Evolutionary conservation across 768 basidiomycete genomes (phyloP), one percentile per base, ranked within the genome.

Genomic region (Xerocomellus chrysenteron): DNA sequence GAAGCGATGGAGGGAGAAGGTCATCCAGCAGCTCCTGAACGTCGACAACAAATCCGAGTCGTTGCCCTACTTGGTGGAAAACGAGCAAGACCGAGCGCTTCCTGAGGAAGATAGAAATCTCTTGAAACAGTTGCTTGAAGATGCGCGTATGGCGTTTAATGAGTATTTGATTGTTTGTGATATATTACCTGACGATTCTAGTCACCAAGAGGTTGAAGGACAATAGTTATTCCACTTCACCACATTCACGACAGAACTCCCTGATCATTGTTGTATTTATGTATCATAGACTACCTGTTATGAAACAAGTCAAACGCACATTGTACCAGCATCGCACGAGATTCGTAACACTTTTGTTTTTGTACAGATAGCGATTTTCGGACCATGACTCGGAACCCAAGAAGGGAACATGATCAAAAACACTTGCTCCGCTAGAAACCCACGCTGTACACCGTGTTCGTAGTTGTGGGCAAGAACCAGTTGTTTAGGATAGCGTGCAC

Each of bases 381-480:
- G 28, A 57, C 21, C 33, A 36, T 8, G 33, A 33, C 48, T 17
- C 12, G 9, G 37, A 14, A 37, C 17, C 32, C 21, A 24, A 9
- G 9, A 47, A 44, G 37, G 14, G 6, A 43, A 16, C n/a, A 30
- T 40, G 26, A 11, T 21, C 14, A 36, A 32, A 47, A 30, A 35
- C 4, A 26, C 7, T 14, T 16, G 4, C 17, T 37, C 37, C 46
- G 21, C 58, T 64, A 73, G 30, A 71, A 69, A 30, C 53, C 57
- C 45, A 71, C 64, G 9, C 41, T 56, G 39, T 64, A 63, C 39
- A 73, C 70, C 16, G 60, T 70, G 16, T 63, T 72, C 19, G 56
- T 42, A 21, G 47, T 50, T 5, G 56, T 36, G 0, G 67, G 63
- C 21, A 61, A 49, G 47, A 69, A 60, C 64, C 56, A 64, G 28